Base-by-base conservation (phyloP, 371 early-diverging fungal species). In the Catenaria anguillulae region DNA sequence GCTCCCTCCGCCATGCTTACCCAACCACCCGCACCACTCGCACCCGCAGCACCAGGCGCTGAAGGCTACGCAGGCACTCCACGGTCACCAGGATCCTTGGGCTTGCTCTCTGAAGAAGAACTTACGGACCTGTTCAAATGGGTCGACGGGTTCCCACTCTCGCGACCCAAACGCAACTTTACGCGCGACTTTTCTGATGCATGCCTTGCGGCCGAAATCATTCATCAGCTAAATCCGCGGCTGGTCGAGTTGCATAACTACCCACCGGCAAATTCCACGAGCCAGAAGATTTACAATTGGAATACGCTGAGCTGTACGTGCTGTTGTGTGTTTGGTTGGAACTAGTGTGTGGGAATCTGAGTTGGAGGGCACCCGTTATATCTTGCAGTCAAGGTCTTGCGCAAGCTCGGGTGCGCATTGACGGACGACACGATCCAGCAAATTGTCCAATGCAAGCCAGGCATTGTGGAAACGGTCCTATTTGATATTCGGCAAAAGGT, bases 231-330 rank as follows among this genome's bases (percentile, higher is more conserved):
- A 54, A 36, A 71, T 40, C 77, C 77, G 26, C 73, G 73, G 55
- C 64, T 76, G 21, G 73, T 78, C 36, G 77, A 77, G 17, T 43
- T 77, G 54, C 77, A 77, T 70, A 77, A 74, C 67, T 78, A 77
- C 63, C 68, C 75, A 10, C 69, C 79, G 0, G 76, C 79, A 31
- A 74, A 73, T 66, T 65, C 72, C 10, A 62, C 71, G 46, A 56
- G 66, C 3, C 79, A 78, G 58, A 78, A 78, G 56, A 42, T 77
- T 33, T 75, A 75, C 71, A 78, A 77, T 59, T 78, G 77, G 79
- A 74, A 70, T 33, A 78, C 77, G 2, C 63, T 78, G 17, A 76
- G 77, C 33, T 29, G 56, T 62, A 60, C 10, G 52, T 48, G 17
- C 17, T 40, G 10, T 17, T 40, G 5, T 40, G 5, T 40, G 5